These are phyloP conservation scores for Hymenotorrendiella dingleyae DNA, from an alignment of 2,329 filamentous ascomycete genomes.

Conservation along the genomic window DNA sequence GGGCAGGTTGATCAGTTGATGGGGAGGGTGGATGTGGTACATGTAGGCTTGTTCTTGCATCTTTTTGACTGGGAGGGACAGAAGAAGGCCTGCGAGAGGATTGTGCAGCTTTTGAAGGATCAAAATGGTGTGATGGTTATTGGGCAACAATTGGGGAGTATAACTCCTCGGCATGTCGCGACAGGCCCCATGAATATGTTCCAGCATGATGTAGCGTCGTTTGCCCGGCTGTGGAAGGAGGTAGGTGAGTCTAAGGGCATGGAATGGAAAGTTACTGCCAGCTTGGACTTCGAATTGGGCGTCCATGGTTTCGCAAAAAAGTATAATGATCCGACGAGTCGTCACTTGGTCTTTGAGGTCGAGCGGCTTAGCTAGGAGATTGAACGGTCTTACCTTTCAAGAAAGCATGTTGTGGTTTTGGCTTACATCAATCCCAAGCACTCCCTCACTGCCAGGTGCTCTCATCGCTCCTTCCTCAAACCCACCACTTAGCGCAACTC, in stretches of 20 bases:
- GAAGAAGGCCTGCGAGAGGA: conserved; percentile 5
- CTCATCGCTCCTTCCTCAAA: too few relatives aligned
- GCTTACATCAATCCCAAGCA: too few relatives aligned
- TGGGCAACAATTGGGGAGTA: conserved; percentile 11
- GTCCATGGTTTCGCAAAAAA: conserved; percentile 18
- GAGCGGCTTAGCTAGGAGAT: too few relatives aligned
- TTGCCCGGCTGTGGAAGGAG: conserved; percentile 18
- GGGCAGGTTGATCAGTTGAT: conserved; percentile 30
- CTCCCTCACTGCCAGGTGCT: too few relatives aligned
- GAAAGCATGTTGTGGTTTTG: too few relatives aligned
- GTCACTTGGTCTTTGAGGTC: conserved; percentile 9
- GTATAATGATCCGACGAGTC: conserved; percentile 23
- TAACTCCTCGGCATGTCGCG: conserved; percentile 3
- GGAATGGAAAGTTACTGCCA: conserved; percentile 22
- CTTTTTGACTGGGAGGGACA: conserved; percentile 37
- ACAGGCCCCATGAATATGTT: conserved; percentile 6
- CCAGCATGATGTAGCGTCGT: conserved; percentile 15
- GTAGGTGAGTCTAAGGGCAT: conserved; percentile 20
- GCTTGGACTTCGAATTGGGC: conserved; percentile 21
- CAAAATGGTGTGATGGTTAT: conserved; percentile 8
- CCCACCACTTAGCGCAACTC: too few relatives aligned
- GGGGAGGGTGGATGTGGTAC: conserved; percentile 35
- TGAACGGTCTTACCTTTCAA: too few relatives aligned
- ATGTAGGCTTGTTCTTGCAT: conserved; percentile 38
- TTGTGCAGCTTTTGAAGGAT: conserved; percentile 18